Evolutionary conservation across 2,329 filamentous ascomycete genomes (phyloP).

Genomic region (Colletotrichum trifolii): DNA sequence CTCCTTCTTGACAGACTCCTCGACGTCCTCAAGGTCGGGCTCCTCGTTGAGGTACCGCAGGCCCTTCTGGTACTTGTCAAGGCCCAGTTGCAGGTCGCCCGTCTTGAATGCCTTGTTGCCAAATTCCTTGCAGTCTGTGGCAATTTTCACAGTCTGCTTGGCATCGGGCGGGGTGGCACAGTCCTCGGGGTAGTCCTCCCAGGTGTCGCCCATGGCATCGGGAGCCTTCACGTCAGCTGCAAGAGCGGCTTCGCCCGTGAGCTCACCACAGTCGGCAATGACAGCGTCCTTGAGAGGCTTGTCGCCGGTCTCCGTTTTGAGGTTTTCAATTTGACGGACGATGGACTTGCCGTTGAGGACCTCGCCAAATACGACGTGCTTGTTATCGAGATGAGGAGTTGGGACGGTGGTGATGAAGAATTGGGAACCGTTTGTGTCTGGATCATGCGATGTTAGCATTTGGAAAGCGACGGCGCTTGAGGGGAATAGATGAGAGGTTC

Average conservation of each 20-base stretch:
- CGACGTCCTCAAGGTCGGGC: slow-evolving; percentile 78
- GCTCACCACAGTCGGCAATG: slow-evolving; percentile 87
- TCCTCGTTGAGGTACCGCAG: slow-evolving; percentile 90
- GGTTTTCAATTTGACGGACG: slow-evolving; percentile 89
- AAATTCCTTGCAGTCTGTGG: slow-evolving; percentile 86
- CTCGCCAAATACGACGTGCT: slow-evolving; percentile 97
- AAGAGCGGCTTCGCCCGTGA: slow-evolving; percentile 76
- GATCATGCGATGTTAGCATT: slow-evolving; percentile 19
- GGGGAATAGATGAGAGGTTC: no score
- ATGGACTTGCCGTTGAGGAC: slow-evolving; percentile 93
- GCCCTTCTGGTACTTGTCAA: slow-evolving; percentile 95
- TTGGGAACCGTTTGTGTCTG: slow-evolving; percentile 94
- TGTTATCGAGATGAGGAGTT: slow-evolving; percentile 94
- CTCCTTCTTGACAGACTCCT: slow-evolving; percentile 72
- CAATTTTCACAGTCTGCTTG: slow-evolving; percentile 79
- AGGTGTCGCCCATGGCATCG: slow-evolving; percentile 87
- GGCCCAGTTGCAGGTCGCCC: slow-evolving; percentile 74
- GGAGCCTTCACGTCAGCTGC: slow-evolving; percentile 74
- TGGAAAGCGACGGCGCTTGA: no score
- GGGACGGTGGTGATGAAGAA: slow-evolving; percentile 97
- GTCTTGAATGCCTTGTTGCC: slow-evolving; percentile 94
- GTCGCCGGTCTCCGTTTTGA: slow-evolving; percentile 78
- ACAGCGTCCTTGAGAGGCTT: slow-evolving; percentile 79
- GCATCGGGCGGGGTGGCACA: slow-evolving; percentile 72
- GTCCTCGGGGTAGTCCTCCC: slow-evolving; percentile 97